These are phyloP conservation scores for Cubamyces lactineus DNA, from an alignment of 768 basidiomycete species.

Conservation along the genomic window DNA sequence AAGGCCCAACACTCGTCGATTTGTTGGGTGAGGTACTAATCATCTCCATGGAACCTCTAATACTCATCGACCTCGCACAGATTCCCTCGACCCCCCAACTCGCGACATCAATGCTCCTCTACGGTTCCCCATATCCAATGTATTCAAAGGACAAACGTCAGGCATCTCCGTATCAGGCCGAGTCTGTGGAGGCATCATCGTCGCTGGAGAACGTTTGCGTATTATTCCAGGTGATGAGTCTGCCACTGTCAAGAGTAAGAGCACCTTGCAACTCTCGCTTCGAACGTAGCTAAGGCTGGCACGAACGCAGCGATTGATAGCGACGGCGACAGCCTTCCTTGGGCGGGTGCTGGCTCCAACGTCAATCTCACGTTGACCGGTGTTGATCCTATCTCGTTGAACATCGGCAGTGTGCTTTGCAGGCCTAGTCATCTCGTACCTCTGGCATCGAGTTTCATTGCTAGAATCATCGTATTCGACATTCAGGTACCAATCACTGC, in stretches of 20 bases:
- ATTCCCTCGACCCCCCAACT: conserved; percentile 77
- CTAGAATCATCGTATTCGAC: conserved; percentile 93
- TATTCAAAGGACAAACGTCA: conserved; percentile 87
- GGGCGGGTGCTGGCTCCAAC: conserved; percentile 91
- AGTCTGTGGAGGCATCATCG: conserved; percentile 84
- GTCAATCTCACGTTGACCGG: conserved; percentile 81
- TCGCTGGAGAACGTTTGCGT: conserved; percentile 87
- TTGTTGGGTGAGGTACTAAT: conserved; percentile 61
- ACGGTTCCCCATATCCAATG: conserved; percentile 90
- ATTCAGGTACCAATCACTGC: conserved; percentile 85
- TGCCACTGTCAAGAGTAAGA: conserved; percentile 69
- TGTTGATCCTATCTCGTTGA: conserved; percentile 85
- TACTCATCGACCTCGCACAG: conserved; percentile 42
- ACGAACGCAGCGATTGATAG: conserved; percentile 72
- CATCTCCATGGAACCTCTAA: neutral
- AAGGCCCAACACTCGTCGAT: conserved; percentile 82
- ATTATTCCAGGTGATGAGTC: conserved; percentile 93
- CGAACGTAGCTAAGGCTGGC: neutral
- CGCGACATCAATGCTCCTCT: conserved; percentile 78
- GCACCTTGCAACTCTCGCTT: neutral
- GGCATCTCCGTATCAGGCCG: conserved; percentile 81
- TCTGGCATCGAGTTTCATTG: conserved; percentile 75
- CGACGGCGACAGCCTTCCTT: conserved; percentile 75
- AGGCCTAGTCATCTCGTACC: conserved; percentile 71
- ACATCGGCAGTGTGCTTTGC: conserved; percentile 89